These are phyloP conservation scores for Pinus taeda DNA, from an alignment of 75 land plant genomes.

Conservation along the genomic window DNA sequence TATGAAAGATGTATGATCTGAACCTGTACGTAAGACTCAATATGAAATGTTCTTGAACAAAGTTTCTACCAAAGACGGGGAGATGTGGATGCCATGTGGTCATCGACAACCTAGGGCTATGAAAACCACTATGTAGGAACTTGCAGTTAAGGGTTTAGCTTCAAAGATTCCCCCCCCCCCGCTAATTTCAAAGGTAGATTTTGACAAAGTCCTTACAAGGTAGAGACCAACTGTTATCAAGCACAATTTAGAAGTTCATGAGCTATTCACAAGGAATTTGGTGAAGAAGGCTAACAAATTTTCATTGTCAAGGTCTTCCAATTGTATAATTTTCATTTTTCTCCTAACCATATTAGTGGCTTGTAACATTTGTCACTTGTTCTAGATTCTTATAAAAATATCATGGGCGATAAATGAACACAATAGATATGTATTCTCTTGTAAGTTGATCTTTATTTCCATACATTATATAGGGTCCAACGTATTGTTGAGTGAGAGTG, in stretches of 20 bases:
- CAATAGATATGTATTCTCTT: too few relatives aligned
- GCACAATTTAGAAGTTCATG: conserved; percentile 81
- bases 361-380: too few relatives aligned
- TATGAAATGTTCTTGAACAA: conserved; percentile 90
- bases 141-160: conserved; percentile 83
- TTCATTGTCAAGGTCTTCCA: too few relatives aligned
- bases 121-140: conserved; percentile 90
- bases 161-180: conserved; percentile 95
- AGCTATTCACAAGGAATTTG: conserved; percentile 80
- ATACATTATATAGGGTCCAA: too few relatives aligned
- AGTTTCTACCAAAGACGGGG: conserved; percentile 42
- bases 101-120: conserved; percentile 80
- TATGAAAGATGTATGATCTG: conserved; percentile 36
- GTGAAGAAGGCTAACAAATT: conserved; percentile 54
- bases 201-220: conserved; percentile 89
- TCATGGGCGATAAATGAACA: too few relatives aligned
- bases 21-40: conserved; percentile 7
- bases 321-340: too few relatives aligned
- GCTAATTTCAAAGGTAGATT: conserved; percentile 74
- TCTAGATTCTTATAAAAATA: too few relatives aligned
- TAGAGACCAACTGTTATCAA: conserved; percentile 97
- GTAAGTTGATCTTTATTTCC: too few relatives aligned
- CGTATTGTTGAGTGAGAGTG: too few relatives aligned
- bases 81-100: conserved; percentile 95
- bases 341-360: too few relatives aligned